Conservation (phyloP, 768 basidiomycete species). For the Auricularia heimuer region DNA sequence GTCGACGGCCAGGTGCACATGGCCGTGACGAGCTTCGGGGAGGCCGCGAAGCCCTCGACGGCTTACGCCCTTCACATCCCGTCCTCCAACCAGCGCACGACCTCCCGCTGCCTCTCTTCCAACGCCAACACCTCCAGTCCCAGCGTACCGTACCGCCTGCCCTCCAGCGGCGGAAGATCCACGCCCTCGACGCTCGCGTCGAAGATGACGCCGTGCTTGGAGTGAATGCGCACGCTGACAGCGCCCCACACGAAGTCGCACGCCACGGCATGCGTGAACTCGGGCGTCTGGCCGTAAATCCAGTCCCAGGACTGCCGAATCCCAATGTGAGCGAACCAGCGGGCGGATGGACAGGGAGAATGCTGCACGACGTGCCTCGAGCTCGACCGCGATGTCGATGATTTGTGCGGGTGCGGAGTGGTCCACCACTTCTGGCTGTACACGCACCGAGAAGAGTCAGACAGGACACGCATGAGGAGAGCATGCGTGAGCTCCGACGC, state of each 20-base stretch:
- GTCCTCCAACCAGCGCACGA: not conserved
- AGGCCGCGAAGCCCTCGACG: not conserved
- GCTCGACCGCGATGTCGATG: too few species aligned
- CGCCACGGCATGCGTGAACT: constrained; percentile 62
- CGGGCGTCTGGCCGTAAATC: constrained; percentile 87
- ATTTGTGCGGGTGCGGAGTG: too few species aligned
- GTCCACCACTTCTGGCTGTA: too few species aligned
- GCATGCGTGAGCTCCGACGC: too few species aligned
- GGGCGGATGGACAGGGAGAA: constrained; percentile 23
- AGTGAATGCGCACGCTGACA: constrained; percentile 35
- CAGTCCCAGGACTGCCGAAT: constrained; percentile 85
- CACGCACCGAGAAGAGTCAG: too few species aligned
- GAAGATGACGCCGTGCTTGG: constrained; percentile 59
- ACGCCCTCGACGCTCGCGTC: not conserved
- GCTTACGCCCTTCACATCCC: not conserved
- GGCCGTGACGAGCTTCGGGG: not conserved
- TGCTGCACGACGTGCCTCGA: too few species aligned
- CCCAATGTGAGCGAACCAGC: not conserved
- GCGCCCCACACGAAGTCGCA: constrained; percentile 29
- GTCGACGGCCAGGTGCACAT: not conserved
- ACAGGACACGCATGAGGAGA: too few species aligned
- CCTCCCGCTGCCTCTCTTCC: not conserved
- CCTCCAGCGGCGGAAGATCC: not conserved
- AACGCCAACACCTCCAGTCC: not conserved
- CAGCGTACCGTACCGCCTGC: not conserved